Evolutionary conservation across 768 basidiomycete species (phyloP), one percentile per base, ranked within the genome.

Genomic region (Amanita thiersii): DNA sequence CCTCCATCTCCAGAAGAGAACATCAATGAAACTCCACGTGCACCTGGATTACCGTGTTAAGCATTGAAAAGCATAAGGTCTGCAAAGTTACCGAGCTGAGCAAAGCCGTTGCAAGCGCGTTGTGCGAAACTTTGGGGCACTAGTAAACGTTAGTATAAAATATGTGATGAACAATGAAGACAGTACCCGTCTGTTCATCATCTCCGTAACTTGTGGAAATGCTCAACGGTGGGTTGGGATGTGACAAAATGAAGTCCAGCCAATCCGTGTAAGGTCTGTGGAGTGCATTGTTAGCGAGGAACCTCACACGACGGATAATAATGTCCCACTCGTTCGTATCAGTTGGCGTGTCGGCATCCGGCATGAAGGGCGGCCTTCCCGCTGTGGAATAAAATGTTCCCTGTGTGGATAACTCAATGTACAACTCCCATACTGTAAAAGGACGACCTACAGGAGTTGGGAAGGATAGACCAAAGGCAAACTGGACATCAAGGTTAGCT

Each of bases 121-220:
- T 31, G 45, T 15, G 81, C 79, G 48, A 70, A 80, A 44, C 56
- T 63, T 31, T 57, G 39, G 4, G 81, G 79, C 8, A 85, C 79
- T 76, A 37, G 25, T 7, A 19, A 52, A 11, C 8, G 20, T 48
- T 32, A 37, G 19, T 26, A 21, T 14, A 33, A 6, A 32, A 25
- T 10, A 18, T n/a, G 20, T 9, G 34, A 21, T 15, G 28, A 36
- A 32, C 12, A 36, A 10, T 1, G 35, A n/a, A n/a, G 11, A 36
- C n/a, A 55, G 17, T 33, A 77, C 78, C 77, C 10, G 79, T 77
- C 52, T 81, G 79, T 43, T 86, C 83, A 41, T 75, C 68, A 35
- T 84, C 81, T 2, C 69, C 77, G 52, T 85, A 85, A 49, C 76
- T 79, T 0, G 77, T 83, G 1, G 79, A 78, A 20, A 85, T 79